phyloP scores from a whole-genome alignment of 2,329 filamentous ascomycete genomes.

The Phyllosticta citriasiana region DNA sequence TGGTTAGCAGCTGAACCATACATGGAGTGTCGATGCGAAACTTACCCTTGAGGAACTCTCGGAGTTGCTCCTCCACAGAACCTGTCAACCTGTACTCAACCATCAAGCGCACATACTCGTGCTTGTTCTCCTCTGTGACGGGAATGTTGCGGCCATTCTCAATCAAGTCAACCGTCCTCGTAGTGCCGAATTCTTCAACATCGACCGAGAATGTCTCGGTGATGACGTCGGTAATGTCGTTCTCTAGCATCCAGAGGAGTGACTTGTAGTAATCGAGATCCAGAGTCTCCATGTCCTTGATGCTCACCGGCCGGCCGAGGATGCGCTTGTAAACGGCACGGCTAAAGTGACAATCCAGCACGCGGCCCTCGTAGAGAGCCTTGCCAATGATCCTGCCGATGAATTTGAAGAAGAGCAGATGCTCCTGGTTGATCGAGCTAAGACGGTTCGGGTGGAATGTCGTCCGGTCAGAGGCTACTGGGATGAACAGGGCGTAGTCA shows the following conservation, averaged over 20 bases:
- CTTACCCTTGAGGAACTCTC: constrained; percentile 68
- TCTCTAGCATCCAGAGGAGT: constrained; percentile 94
- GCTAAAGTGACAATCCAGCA: constrained; percentile 98
- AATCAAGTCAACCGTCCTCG: constrained; percentile 75
- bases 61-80: constrained; percentile 89
- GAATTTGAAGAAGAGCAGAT: constrained; percentile 98
- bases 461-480: constrained; percentile 91
- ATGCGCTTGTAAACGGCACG: constrained; percentile 98
- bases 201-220: constrained; percentile 93
- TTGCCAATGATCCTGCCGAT: constrained; percentile 98
- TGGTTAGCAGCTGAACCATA: constrained; percentile 20
- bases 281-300: constrained; percentile 99
- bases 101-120: constrained; percentile 89
- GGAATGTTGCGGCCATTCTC: constrained; percentile 82
- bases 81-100: constrained; percentile 88
- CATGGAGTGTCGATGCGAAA: neutral
- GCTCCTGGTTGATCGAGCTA: constrained; percentile 88
- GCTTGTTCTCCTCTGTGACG: constrained; percentile 97
- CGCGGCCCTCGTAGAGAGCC: constrained; percentile 87
- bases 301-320: constrained; percentile 83
- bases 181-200: constrained; percentile 87
- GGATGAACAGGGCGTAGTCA: constrained; percentile 92
- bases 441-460: constrained; percentile 97
- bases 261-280: constrained; percentile 99
- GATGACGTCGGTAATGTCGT: constrained; percentile 96